Evolutionary conservation across 306 rosid species (phyloP).

Genomic region (Delonix regia): DNA sequence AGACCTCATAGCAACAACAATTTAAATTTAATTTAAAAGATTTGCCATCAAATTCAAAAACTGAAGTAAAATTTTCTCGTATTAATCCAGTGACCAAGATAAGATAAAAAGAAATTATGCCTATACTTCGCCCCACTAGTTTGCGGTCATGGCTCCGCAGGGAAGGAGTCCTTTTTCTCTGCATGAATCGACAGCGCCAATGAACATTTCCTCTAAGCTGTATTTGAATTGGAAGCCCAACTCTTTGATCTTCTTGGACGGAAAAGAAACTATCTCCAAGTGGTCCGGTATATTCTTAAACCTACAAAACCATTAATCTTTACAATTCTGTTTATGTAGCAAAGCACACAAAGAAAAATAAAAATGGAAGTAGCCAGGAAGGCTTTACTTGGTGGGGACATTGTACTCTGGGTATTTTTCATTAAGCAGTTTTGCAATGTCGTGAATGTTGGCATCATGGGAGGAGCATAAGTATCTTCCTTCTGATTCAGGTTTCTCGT

Average conservation of each 20-base stretch:
- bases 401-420: constrained; percentile 63
- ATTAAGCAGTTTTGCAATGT: constrained; percentile 54
- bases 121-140: too few species aligned
- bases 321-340: background rate
- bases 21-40: too few species aligned
- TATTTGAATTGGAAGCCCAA: constrained; percentile 72
- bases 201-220: constrained; percentile 71
- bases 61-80: too few species aligned
- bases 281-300: constrained; percentile 65
- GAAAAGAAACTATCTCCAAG: constrained; percentile 52
- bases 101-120: too few species aligned
- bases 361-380: background rate
- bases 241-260: constrained; percentile 68
- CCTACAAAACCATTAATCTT: constrained; percentile 38
- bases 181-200: constrained; percentile 65
- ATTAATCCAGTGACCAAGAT: too few species aligned
- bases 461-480: constrained; percentile 73
- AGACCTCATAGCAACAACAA: too few species aligned
- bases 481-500: constrained; percentile 59
- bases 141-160: too few species aligned
- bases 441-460: constrained; percentile 62
- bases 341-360: background rate
- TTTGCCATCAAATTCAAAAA: too few species aligned
- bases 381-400: constrained; percentile 63
- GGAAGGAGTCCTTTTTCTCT: constrained; percentile 62